These are phyloP conservation scores for Paracamarosporium sp. DNA, from an alignment of 2,329 filamentous ascomycete genomes.

Conservation along the genomic window DNA sequence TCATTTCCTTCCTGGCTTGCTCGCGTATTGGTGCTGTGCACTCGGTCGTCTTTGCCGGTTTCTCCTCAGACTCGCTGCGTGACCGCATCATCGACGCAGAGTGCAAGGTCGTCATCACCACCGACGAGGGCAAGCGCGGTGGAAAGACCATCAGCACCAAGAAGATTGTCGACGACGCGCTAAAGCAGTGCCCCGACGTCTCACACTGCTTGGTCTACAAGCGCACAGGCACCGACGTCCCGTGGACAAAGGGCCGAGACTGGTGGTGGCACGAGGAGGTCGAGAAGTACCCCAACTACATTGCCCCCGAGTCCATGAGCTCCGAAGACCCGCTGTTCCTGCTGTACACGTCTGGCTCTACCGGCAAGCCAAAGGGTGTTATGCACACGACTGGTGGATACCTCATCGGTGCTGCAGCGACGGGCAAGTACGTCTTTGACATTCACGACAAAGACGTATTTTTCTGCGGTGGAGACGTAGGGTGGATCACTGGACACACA, in stretches of 20 bases:
- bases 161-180: constrained; percentile 97
- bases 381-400: constrained; percentile 98
- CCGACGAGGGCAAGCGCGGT: constrained; percentile 96
- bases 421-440: constrained; percentile 98
- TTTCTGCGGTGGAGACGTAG: constrained; percentile 98
- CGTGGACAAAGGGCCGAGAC: constrained; percentile 88
- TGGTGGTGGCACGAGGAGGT: constrained; percentile 99
- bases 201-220: constrained; percentile 88
- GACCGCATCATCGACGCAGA: constrained; percentile 92
- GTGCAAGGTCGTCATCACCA: constrained; percentile 93
- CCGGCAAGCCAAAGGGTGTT: constrained; percentile 97
- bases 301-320: constrained; percentile 85
- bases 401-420: constrained; percentile 89
- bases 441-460: constrained; percentile 92
- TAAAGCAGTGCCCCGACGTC: constrained; percentile 94
- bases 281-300: constrained; percentile 94
- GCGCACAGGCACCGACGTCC: constrained; percentile 91
- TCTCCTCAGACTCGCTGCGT: constrained; percentile 93
- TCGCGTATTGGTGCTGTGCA: constrained; percentile 92
- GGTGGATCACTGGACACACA: constrained; percentile 98
- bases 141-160: constrained; percentile 98
- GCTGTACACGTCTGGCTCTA: constrained; percentile 97
- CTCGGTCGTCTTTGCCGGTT: constrained; percentile 97
- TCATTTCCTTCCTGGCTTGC: constrained; percentile 90
- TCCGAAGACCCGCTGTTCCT: constrained; percentile 97